Conservation (phyloP, 2,329 filamentous ascomycete genomes). For the Cladosporium sp. region DNA sequence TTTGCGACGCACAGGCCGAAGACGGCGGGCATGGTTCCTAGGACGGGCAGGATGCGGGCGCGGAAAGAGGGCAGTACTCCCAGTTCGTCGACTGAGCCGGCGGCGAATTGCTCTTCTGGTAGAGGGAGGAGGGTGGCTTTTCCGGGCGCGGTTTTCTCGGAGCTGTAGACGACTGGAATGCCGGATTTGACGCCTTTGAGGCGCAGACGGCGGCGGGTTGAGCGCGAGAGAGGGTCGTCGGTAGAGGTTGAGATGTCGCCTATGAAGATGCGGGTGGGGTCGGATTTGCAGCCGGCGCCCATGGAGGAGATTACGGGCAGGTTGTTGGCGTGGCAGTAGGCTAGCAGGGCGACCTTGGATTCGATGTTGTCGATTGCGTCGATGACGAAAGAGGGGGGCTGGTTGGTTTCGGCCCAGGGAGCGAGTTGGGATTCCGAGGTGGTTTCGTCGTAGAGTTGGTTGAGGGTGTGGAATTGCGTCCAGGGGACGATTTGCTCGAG, state of each 20-base stretch:
- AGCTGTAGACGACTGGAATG: conserved; percentile 89
- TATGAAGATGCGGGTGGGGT: conserved; percentile 77
- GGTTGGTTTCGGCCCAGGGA: conserved; percentile 54
- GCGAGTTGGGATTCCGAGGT: conserved; percentile 65
- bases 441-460: conserved; percentile 72
- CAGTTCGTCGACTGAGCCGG: conserved; percentile 80
- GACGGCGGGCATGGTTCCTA: conserved; percentile 95
- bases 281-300: conserved; percentile 93
- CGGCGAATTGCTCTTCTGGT: conserved; percentile 79
- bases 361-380: conserved; percentile 99
- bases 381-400: conserved; percentile 78
- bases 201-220: conserved; percentile 76
- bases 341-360: conserved; percentile 84
- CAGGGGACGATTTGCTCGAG: conserved; percentile 86
- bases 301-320: conserved; percentile 88
- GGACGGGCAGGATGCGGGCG: conserved; percentile 86
- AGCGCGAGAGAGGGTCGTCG: conserved; percentile 82
- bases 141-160: conserved; percentile 81
- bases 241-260: conserved; percentile 85
- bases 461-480: conserved; percentile 81
- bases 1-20: conserved; percentile 92
- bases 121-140: conserved; percentile 88
- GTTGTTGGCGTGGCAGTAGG: conserved; percentile 75
- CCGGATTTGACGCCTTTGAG: conserved; percentile 72
- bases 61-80: conserved; percentile 89